Conservation (phyloP, 1,284 basidiomycete species). For the Papiliotrema nemorosa region DNA sequence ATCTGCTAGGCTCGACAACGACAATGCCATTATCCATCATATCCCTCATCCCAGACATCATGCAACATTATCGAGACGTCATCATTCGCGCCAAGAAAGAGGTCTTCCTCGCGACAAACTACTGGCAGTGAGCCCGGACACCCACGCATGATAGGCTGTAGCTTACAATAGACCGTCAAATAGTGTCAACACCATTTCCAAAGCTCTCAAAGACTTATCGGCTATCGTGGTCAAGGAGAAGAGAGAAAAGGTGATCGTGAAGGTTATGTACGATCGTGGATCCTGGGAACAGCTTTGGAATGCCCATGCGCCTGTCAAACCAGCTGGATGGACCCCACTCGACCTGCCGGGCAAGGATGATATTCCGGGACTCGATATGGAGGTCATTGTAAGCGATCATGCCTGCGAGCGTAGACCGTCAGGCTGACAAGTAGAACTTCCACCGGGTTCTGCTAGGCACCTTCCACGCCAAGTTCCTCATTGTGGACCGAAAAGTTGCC, state of each 20-base stretch:
- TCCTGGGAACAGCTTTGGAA: slow-evolving; percentile 56
- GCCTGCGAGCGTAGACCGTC: background rate
- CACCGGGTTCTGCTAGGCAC: slow-evolving; percentile 63
- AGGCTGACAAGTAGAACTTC: slow-evolving; percentile 39
- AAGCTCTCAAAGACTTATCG: slow-evolving; percentile 59
- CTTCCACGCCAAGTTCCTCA: slow-evolving; percentile 73
- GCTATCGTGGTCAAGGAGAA: slow-evolving; percentile 52
- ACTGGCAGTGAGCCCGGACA: slow-evolving; percentile 51
- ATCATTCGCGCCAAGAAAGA: slow-evolving; percentile 58
- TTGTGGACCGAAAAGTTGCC: slow-evolving; percentile 69
- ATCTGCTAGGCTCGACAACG: slow-evolving; percentile 56
- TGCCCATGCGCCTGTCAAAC: slow-evolving; percentile 57
- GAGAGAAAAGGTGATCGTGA: slow-evolving; percentile 57
- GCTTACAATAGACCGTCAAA: slow-evolving; percentile 50
- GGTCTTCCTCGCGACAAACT: slow-evolving; percentile 62
- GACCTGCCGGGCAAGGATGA: slow-evolving; percentile 59
- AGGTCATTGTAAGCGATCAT: slow-evolving; percentile 54
- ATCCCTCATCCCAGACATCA: slow-evolving; percentile 60
- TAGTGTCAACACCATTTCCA: slow-evolving; percentile 56
- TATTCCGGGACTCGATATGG: slow-evolving; percentile 61
- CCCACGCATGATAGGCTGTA: background rate
- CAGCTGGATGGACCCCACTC: slow-evolving; percentile 56
- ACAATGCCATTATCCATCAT: slow-evolving; percentile 55
- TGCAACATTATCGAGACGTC: slow-evolving; percentile 56
- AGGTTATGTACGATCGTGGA: slow-evolving; percentile 66